Base-by-base conservation (phyloP, 441 rosid genomes). In the Eugenia klotzschiana region DNA sequence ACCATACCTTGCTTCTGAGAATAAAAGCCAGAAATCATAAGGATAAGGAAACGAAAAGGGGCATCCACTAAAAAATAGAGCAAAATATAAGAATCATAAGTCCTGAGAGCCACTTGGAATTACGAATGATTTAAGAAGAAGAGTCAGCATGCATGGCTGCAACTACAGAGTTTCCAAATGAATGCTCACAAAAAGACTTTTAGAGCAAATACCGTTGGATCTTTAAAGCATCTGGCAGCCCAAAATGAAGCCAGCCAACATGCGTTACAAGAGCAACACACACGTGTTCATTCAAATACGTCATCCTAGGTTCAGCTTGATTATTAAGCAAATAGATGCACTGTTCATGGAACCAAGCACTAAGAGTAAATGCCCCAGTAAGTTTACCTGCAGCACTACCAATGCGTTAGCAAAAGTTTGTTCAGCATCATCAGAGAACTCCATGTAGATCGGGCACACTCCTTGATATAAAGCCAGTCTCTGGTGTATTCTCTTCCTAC, bases 1-100 rank as follows among this genome's bases (percentile, higher is more conserved):
- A 97, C 96, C 99, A 96, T 93, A 53, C 98, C 98, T 91, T 94
- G 99, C 73, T 94, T 89, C 99, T 95, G 97, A 79, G 84, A 54
- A 87, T n/a, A 20, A 82, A 56, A 82, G 74, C 57, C 83, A 49
- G 37, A 29, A 29, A 57, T 57, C n/a, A 25, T 81, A 57, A 37
- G 49, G 46, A 18, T 69, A 20, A 69, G 25, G 23, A 37, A 37
- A 69, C 43, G 20, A 69, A 33, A 69, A 33, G 25, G 46, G 77
- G n/a, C 37, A 20, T 69, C 46, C 46, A 18, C 77, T 20, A 8
- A 64, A 33, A 64, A 8, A 64, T 29, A 9, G 23, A 33, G n/a
- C 7, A 33, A 29, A 33, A 64, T 8, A 33, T 20, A 29, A 29
- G 22, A 64, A 4, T 33, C 77, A 18, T 18, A 20, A 69, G 46